A percentile compares a stretch with the other conserved stretches of the same genome.
phyloP scores from a whole-genome alignment of 176 grass and related monocot species.

The Aegilops sharonensis region DNA sequence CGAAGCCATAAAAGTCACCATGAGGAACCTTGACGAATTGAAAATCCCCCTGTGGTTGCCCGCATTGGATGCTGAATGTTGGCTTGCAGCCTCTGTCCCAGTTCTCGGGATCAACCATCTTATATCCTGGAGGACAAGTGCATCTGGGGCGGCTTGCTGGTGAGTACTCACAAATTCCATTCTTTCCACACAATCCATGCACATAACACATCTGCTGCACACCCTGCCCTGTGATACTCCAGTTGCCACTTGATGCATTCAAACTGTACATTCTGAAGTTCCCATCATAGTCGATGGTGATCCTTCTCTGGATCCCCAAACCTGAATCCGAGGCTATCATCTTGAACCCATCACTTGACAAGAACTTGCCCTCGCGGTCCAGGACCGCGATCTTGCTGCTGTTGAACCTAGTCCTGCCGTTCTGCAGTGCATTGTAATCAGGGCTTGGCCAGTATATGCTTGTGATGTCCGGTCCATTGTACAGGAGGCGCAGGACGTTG shows the following conservation, averaged over 20 bases:
- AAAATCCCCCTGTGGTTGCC: conserved; percentile 15
- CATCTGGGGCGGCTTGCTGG: conserved; percentile 24
- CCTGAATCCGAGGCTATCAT: conserved; percentile 47
- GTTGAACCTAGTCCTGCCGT: conserved; percentile 57
- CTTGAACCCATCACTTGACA: conserved; percentile 51
- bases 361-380: conserved; percentile 41
- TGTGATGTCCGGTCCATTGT: conserved; percentile 47
- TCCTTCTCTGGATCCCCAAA: conserved; percentile 42
- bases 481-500: conserved; percentile 62
- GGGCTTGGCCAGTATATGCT: conserved; percentile 75
- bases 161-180: conserved; percentile 64
- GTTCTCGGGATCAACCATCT: conserved; percentile 47
- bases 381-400: conserved; percentile 54
- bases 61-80: conserved; percentile 38
- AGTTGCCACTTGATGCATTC: conserved; percentile 48
- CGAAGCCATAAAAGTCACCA: conserved; percentile 71
- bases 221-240: conserved; percentile 46
- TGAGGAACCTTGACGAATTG: conserved; percentile 44
- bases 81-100: conserved; percentile 68
- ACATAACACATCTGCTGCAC: conserved; percentile 45
- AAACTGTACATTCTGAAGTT: conserved; percentile 85
- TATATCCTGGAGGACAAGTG: conserved; percentile 59
- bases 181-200: conserved; percentile 71
- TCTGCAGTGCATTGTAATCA: conserved; percentile 31
- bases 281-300: conserved; percentile 65